Percentiles rank a stretch among this genome's conserved stretches.
phyloP scores from a whole-genome alignment of 106 monocot species.

The Allium fistulosum region DNA sequence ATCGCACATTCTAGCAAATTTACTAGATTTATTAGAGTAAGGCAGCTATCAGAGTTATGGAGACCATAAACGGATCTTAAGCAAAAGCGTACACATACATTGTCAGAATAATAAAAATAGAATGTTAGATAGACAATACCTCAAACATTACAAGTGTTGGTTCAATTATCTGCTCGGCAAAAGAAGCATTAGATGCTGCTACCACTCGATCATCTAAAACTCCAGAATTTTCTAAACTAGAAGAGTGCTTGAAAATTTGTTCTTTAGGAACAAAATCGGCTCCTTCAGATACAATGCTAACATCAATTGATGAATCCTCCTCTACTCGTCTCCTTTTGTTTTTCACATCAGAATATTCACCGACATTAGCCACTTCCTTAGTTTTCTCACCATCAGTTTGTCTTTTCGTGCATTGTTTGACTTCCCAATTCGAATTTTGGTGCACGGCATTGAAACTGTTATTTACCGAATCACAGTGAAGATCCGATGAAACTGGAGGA shows the following conservation, averaged over 20 bases:
- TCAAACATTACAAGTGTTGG: constrained; percentile 97
- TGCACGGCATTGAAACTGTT: constrained; percentile 9
- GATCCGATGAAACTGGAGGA: constrained; percentile 22
- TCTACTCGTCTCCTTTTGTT: constrained; percentile 58
- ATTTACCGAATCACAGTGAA: constrained; percentile 11
- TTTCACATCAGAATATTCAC: constrained; percentile 24
- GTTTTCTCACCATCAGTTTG: constrained; percentile 42
- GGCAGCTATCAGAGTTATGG: no score
- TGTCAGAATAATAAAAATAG: neutral
- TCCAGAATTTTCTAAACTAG: constrained; percentile 20
- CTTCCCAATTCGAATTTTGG: constrained; percentile 14
- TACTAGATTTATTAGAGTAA: no score
- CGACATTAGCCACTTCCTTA: constrained; percentile 20
- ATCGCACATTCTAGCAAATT: no score
- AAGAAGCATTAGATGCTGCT: constrained; percentile 55
- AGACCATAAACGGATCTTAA: no score
- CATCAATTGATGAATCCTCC: constrained; percentile 31
- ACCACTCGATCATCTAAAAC: constrained; percentile 24
- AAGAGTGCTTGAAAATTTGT: constrained; percentile 5
- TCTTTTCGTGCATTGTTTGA: constrained; percentile 29
- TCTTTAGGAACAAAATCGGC: constrained; percentile 26
- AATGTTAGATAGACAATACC: constrained; percentile 21
- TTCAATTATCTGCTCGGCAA: constrained; percentile 77
- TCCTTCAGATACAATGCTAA: constrained; percentile 38
- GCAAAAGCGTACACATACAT: no score